These are phyloP conservation scores for Thelonectria blattea DNA, from an alignment of 2,329 filamentous ascomycete species.

Conservation along the genomic window DNA sequence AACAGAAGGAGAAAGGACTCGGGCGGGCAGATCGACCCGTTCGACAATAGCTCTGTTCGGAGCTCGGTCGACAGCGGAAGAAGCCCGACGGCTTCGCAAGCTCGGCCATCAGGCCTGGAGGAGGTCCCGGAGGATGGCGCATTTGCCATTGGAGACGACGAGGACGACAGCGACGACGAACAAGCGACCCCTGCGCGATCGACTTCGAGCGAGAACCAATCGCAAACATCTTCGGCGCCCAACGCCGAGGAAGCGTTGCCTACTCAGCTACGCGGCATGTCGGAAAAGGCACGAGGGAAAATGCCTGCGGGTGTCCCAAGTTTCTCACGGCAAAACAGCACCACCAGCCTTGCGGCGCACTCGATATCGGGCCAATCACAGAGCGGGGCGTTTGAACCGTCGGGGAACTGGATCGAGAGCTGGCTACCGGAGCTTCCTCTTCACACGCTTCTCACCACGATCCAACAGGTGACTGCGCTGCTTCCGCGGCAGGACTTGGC, in stretches of 20 bases:
- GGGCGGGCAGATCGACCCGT: constrained; percentile 54
- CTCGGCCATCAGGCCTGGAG: constrained; percentile 38
- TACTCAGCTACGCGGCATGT: constrained; percentile 87
- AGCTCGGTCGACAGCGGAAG: constrained; percentile 72
- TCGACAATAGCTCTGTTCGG: constrained; percentile 57
- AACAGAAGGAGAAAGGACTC: constrained; percentile 73
- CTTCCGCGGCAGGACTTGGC: constrained; percentile 58
- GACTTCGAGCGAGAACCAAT: constrained; percentile 67
- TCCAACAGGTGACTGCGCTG: constrained; percentile 67
- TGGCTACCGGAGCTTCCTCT: constrained; percentile 93
- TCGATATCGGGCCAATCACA: constrained; percentile 63
- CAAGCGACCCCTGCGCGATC: constrained; percentile 65
- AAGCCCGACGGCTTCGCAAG: constrained; percentile 56
- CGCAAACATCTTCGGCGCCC: constrained; percentile 71
- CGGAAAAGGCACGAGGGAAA: constrained; percentile 95
- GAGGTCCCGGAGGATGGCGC: constrained; percentile 68
- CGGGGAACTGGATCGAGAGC: constrained; percentile 84
- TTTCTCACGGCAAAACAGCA: constrained; percentile 91
- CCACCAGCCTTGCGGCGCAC: constrained; percentile 75
- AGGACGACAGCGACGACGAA: constrained; percentile 64
- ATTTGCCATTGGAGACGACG: constrained; percentile 90
- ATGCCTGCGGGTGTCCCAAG: constrained; percentile 83
- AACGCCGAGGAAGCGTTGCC: constrained; percentile 79
- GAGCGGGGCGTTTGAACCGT: constrained; percentile 74
- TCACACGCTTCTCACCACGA: constrained; percentile 82